Evolutionary conservation across 2,329 filamentous ascomycete species (phyloP).

Genomic region (Pyricularia pennisetigena): DNA sequence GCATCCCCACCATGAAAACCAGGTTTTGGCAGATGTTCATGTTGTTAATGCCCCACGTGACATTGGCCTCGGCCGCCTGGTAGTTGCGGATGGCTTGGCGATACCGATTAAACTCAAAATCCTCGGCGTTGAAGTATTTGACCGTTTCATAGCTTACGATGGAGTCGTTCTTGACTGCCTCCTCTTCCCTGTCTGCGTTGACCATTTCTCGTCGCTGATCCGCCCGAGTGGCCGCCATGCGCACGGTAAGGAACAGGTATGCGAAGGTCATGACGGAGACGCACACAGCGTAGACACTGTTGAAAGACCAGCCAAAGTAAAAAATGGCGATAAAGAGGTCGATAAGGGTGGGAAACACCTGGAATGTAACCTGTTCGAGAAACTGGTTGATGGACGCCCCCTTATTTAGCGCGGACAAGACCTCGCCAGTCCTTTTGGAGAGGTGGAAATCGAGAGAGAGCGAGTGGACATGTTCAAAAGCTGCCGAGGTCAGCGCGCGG

Average conservation of each 20-base stretch:
- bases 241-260: constrained; percentile 93
- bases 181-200: constrained; percentile 88
- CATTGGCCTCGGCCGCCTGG: constrained; percentile 65
- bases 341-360: constrained; percentile 88
- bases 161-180: constrained; percentile 97
- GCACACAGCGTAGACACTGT: constrained; percentile 82
- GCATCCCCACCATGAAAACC: constrained; percentile 68
- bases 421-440: constrained; percentile 92
- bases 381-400: constrained; percentile 95
- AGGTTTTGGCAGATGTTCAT: constrained; percentile 76
- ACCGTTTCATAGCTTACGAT: constrained; percentile 97
- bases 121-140: constrained; percentile 82
- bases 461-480: constrained; percentile 94
- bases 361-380: constrained; percentile 91
- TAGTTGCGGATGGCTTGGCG: constrained; percentile 59
- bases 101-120: constrained; percentile 69
- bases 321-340: constrained; percentile 79
- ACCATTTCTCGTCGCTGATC: constrained; percentile 90
- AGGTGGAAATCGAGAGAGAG: constrained; percentile 95
- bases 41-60: constrained; percentile 65
- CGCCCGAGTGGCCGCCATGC: constrained; percentile 87
- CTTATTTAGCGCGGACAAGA: constrained; percentile 91
- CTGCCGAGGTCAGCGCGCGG: constrained; percentile 83
- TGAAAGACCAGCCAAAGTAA: constrained; percentile 70
- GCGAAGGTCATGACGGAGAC: constrained; percentile 87